A percentile compares a stretch with the other conserved stretches of the same genome.
Conservation (phyloP, 2,329 filamentous ascomycete species). For the Daldinia sp. region DNA sequence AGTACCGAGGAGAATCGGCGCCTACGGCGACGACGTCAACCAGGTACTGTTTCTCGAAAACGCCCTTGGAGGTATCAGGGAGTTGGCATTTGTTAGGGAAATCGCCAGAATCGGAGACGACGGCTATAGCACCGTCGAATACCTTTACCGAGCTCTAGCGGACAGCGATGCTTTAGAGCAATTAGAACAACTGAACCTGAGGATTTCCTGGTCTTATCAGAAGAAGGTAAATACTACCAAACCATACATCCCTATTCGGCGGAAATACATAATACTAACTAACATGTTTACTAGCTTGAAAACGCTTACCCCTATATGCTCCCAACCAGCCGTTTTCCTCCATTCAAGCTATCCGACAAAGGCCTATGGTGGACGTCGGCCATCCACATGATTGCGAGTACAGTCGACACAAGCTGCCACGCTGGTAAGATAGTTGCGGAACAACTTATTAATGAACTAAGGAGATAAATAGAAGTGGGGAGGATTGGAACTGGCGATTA, state of each 20-base stretch:
- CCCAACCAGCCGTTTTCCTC: constrained; percentile 33
- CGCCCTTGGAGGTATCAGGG: constrained; percentile 18
- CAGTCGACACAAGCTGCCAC: constrained; percentile 46
- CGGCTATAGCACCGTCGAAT: constrained; percentile 23
- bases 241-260: background rate
- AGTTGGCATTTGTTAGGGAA: constrained; percentile 36
- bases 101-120: constrained; percentile 17
- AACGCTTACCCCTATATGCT: constrained; percentile 42
- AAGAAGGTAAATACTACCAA: constrained; percentile 26
- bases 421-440: constrained; percentile 46
- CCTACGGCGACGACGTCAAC: constrained; percentile 13
- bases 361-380: constrained; percentile 48
- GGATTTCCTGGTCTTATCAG: constrained; percentile 41
- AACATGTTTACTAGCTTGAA: constrained; percentile 39
- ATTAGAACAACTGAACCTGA: constrained; percentile 19
- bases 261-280: background rate
- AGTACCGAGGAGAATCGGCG: constrained; percentile 15
- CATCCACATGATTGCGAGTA: constrained; percentile 42
- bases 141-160: constrained; percentile 41
- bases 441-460: constrained; percentile 36
- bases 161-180: constrained; percentile 22
- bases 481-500: background rate
- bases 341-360: constrained; percentile 40
- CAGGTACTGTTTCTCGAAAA: constrained; percentile 35
- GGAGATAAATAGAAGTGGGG: background rate